These are phyloP conservation scores for Myriosclerotinia curreyana DNA, from an alignment of 2,329 filamentous ascomycete species.

Conservation along the genomic window DNA sequence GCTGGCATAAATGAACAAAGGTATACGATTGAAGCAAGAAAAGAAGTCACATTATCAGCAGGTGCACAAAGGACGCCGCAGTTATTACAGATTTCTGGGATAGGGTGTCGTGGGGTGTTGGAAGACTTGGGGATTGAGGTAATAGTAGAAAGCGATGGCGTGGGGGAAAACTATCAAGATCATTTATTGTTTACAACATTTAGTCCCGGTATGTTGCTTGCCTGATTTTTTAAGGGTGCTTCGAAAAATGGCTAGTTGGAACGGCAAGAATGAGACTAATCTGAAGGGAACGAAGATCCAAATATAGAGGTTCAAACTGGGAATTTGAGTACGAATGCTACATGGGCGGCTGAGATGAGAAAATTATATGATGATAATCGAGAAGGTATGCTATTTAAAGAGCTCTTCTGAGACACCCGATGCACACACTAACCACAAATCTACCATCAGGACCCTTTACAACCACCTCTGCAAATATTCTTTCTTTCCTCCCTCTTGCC, in stretches of 20 bases:
- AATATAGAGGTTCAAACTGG: slow-evolving; percentile 11
- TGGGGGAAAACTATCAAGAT: slow-evolving; percentile 52
- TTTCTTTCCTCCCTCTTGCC: slow-evolving; percentile 14
- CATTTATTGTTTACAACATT: slow-evolving; percentile 28
- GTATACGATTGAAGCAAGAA: slow-evolving; percentile 26
- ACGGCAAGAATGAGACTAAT: neutral
- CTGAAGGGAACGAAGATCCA: neutral
- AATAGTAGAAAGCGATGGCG: slow-evolving; percentile 47
- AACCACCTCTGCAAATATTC: slow-evolving; percentile 6
- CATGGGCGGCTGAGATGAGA: slow-evolving; percentile 18
- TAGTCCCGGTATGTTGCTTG: neutral
- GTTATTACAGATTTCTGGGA: slow-evolving; percentile 51
- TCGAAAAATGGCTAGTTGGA: no score
- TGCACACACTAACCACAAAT: neutral
- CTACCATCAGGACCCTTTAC: slow-evolving; percentile 13
- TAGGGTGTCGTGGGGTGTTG: slow-evolving; percentile 47
- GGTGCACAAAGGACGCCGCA: slow-evolving; percentile 52
- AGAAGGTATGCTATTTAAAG: neutral
- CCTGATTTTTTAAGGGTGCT: no score
- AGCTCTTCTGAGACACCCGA: rapidly evolving
- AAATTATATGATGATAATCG: slow-evolving; percentile 15
- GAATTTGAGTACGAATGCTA: slow-evolving; percentile 20
- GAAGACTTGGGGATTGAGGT: slow-evolving; percentile 44
- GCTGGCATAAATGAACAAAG: neutral
- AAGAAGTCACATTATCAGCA: slow-evolving; percentile 50